Conservation (phyloP, 441 rosid species). For the Adansonia grandidieri region DNA sequence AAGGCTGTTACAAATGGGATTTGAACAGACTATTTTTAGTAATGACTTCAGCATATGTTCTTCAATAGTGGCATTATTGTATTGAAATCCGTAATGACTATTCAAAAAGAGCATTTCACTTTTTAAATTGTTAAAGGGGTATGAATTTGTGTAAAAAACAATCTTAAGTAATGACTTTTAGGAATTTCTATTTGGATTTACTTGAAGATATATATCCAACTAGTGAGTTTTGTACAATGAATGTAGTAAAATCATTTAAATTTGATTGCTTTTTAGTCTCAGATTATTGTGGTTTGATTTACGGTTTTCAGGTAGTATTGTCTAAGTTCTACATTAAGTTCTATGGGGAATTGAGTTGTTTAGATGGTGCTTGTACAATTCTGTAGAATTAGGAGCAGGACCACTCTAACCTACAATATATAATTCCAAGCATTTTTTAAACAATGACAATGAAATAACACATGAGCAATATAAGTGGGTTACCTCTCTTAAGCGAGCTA, state of each 20-base stretch:
- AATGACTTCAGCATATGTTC: conserved; percentile 9
- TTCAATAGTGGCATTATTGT: conserved; percentile 2
- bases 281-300: conserved; percentile 6
- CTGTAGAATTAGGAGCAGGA: conserved; percentile 14
- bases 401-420: conserved; percentile 15
- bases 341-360: not conserved
- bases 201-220: conserved; percentile 5
- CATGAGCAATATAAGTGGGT: not conserved
- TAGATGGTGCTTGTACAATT: not conserved
- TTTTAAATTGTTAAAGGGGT: conserved; percentile 2
- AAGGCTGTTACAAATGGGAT: not conserved
- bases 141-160: not conserved
- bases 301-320: not conserved
- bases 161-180: conserved; percentile 4
- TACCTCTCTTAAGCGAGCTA: conserved; percentile 87
- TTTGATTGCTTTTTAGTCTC: not conserved
- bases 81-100: not conserved
- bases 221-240: not conserved
- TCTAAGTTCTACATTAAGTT: conserved; percentile 12
- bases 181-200: not conserved
- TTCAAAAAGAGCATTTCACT: not conserved
- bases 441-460: not conserved
- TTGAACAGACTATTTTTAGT: conserved; percentile 16
- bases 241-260: not conserved
- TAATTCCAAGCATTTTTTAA: not conserved